Base-by-base conservation (phyloP, 805 yeast genomes). In the Kuraishia piskuri region DNA sequence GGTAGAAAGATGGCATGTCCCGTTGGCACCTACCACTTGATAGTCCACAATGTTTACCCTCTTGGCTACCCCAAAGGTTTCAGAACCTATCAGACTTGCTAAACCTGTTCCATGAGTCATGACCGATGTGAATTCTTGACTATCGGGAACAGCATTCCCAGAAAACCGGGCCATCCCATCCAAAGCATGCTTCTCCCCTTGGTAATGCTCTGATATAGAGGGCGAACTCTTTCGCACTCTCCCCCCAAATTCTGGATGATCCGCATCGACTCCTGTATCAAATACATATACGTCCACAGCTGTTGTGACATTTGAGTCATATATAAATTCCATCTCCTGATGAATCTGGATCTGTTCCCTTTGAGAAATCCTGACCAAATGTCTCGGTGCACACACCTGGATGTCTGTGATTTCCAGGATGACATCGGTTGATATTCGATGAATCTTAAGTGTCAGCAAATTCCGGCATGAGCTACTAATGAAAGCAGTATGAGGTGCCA, bases 91-190 rank as follows among this genome's bases (percentile, higher is more conserved):
- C 10, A 89, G 71, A 2, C 97, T 97, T 0, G 97, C 96, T 49
- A 91, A 95, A 67, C 90, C 96, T 0, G 97, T 89, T 0, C 96
- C 97, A 66, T 90, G 97, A 0, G n/a, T n/a, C n/a, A n/a, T n/a
- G n/a, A n/a, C n/a, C n/a, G n/a, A n/a, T n/a, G n/a, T n/a, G n/a
- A n/a, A n/a, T n/a, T n/a, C n/a, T n/a, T n/a, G n/a, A n/a, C n/a
- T n/a, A n/a, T n/a, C n/a, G n/a, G n/a, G n/a, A n/a, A n/a, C n/a
- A n/a, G n/a, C n/a, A n/a, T n/a, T n/a, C n/a, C n/a, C 97, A 97
- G 60, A 84, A 25, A 7, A 10, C 31, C 9, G 10, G 9, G 7
- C 31, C 10, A 25, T 7, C 9, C 10, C 31, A 10, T 25, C 10
- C 7, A 25, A 7, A 25, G 31, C 7, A 25, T 7, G 83, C 9